These are phyloP conservation scores for Ananas comosus DNA, from an alignment of 176 grass and related monocot genomes.

Conservation along the genomic window DNA sequence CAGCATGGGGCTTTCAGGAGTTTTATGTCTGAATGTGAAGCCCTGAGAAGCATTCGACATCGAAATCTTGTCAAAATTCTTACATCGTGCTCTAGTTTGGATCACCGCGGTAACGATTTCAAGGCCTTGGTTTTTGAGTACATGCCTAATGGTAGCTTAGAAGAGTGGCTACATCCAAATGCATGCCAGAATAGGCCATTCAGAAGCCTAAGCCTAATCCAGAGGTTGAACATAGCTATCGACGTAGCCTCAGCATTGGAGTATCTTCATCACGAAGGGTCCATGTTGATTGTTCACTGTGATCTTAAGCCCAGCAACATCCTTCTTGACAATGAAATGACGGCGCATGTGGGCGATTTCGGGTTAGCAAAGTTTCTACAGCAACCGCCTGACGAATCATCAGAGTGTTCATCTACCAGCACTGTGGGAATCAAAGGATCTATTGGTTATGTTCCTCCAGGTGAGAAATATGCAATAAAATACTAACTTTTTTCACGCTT, in stretches of 20 bases:
- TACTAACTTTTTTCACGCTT: neutral
- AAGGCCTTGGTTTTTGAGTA: conserved; percentile 33
- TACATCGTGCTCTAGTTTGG: conserved; percentile 12
- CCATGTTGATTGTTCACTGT: conserved; percentile 37
- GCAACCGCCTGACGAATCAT: neutral
- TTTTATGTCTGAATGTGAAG: neutral
- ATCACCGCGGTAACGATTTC: conserved; percentile 14
- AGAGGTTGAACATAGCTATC: conserved; percentile 31
- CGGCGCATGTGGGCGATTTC: conserved; percentile 54
- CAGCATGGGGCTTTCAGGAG: neutral
- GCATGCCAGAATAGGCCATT: neutral
- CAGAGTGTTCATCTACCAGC: conserved; percentile 12
- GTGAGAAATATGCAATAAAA: conserved; percentile 1
- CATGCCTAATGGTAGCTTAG: conserved; percentile 20
- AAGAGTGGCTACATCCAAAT: conserved; percentile 7
- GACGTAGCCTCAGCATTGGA: conserved; percentile 39
- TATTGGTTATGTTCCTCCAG: conserved; percentile 55
- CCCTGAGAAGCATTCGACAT: neutral
- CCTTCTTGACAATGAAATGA: conserved; percentile 42
- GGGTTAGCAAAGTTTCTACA: conserved; percentile 30
- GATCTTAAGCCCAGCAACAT: conserved; percentile 15
- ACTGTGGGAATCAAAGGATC: conserved; percentile 26
- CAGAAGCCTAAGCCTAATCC: conserved; percentile 17
- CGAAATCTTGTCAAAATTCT: conserved; percentile 1
- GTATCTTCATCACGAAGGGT: conserved; percentile 46